Conservation (phyloP, 2,329 filamentous ascomycete species). For the Cordyceps fumosorosea region DNA sequence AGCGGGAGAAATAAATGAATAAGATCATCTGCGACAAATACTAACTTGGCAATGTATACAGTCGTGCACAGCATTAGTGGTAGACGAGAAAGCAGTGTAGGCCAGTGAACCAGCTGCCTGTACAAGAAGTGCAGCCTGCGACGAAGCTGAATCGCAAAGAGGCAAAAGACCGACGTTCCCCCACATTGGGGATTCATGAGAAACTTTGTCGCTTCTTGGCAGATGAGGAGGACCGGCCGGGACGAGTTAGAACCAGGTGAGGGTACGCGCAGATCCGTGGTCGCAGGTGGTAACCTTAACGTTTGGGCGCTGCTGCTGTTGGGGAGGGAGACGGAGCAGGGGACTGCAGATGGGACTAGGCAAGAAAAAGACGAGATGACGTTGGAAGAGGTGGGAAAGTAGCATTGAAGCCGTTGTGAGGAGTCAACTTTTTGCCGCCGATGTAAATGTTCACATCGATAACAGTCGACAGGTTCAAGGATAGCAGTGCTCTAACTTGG, state of each 20-base stretch:
- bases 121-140: background rate
- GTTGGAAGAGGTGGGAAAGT: background rate
- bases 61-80: no score
- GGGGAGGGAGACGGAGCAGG: background rate
- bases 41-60: background rate
- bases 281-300: background rate
- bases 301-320: background rate
- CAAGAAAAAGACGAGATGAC: constrained; percentile 1
- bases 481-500: no score
- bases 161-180: background rate
- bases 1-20: background rate
- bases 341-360: background rate
- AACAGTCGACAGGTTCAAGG: no score
- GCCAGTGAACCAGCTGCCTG: no score
- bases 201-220: background rate
- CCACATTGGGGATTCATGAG: constrained; percentile 2
- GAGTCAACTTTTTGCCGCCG: background rate
- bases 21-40: background rate
- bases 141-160: background rate
- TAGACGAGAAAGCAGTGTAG: no score
- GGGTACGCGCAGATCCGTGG: background rate
- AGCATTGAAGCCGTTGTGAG: background rate
- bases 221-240: background rate
- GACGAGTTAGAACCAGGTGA: background rate
- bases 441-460: no score